Evolutionary conservation across 1,284 basidiomycete genomes (phyloP).

Genomic region (Tilletia setariae): DNA sequence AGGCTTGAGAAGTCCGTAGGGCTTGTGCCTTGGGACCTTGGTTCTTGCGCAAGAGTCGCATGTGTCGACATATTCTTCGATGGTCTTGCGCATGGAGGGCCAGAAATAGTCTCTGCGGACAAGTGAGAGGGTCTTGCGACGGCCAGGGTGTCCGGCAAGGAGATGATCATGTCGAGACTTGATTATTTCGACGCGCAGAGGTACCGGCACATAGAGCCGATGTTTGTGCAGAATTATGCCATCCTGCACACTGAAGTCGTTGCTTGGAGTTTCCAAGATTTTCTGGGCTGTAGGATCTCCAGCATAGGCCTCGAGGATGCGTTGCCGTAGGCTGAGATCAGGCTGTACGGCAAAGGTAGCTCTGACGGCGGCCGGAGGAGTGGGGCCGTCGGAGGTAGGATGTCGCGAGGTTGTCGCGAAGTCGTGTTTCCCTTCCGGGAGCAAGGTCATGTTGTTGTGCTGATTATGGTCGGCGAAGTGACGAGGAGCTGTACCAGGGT

Average conservation of each 20-base stretch:
- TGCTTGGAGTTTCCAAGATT: not conserved
- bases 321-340: not conserved
- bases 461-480: conserved; percentile 3
- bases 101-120: conserved; percentile 56
- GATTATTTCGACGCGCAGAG: not conserved
- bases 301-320: not conserved
- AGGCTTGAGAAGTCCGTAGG: conserved; percentile 54
- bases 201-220: not conserved
- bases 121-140: not conserved
- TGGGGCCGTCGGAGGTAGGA: too few species aligned
- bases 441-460: not conserved
- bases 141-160: conserved; percentile 9
- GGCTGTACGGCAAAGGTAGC: not conserved
- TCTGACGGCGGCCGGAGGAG: not conserved
- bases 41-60: conserved; percentile 57
- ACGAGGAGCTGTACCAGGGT: too few species aligned
- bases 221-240: not conserved
- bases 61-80: conserved; percentile 54
- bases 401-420: not conserved
- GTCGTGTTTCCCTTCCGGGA: not conserved
- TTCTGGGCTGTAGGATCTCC: not conserved
- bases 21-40: conserved; percentile 46
- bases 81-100: conserved; percentile 47
- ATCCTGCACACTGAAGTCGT: not conserved
- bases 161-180: too few species aligned